Percentiles rank a stretch among this genome's conserved stretches.
Evolutionary conservation across 495 filamentous ascomycete species (phyloP).

Genomic region (Clavariopsis aquatica): DNA sequence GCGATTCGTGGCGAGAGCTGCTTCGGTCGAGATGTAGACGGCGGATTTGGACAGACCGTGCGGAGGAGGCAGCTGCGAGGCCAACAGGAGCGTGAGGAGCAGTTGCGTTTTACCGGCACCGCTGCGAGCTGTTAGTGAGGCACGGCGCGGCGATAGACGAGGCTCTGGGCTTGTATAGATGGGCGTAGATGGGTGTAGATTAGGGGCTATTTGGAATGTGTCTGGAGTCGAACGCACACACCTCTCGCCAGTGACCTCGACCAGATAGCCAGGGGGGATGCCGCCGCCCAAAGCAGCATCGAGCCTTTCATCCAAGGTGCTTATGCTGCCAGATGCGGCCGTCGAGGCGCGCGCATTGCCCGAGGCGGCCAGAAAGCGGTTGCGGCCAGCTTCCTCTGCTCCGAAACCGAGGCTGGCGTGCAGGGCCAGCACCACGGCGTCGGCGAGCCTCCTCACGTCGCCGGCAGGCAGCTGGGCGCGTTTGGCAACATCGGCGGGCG

Average conservation of each 20-base stretch:
- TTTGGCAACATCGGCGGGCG: constrained; percentile 80
- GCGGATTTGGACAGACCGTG: constrained; percentile 67
- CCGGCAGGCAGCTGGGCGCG: constrained; percentile 78
- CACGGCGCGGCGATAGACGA: constrained; percentile 14
- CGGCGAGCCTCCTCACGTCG: constrained; percentile 70
- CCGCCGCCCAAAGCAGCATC: constrained; percentile 81
- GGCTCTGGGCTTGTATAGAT: neutral
- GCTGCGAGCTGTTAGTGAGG: constrained; percentile 48
- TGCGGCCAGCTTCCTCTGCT: constrained; percentile 30
- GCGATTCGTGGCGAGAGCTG: constrained; percentile 75
- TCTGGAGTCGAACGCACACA: constrained; percentile 36
- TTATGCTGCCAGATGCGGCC: constrained; percentile 63
- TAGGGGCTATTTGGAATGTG: constrained; percentile 5
- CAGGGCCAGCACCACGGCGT: constrained; percentile 63
- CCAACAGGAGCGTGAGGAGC: constrained; percentile 77
- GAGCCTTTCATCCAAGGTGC: constrained; percentile 72
- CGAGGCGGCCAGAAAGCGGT: constrained; percentile 21
- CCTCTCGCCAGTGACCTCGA: constrained; percentile 92
- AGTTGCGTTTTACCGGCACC: constrained; percentile 96
- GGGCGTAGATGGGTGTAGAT: constrained; percentile 6
- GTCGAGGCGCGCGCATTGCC: constrained; percentile 35
- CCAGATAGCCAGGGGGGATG: constrained; percentile 78
- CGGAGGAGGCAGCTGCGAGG: constrained; percentile 75
- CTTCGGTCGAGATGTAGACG: constrained; percentile 95
- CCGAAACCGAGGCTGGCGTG: constrained; percentile 63